Base-by-base conservation (phyloP, 345 rosid genomes). In the Tarenaya hassleriana region DNA sequence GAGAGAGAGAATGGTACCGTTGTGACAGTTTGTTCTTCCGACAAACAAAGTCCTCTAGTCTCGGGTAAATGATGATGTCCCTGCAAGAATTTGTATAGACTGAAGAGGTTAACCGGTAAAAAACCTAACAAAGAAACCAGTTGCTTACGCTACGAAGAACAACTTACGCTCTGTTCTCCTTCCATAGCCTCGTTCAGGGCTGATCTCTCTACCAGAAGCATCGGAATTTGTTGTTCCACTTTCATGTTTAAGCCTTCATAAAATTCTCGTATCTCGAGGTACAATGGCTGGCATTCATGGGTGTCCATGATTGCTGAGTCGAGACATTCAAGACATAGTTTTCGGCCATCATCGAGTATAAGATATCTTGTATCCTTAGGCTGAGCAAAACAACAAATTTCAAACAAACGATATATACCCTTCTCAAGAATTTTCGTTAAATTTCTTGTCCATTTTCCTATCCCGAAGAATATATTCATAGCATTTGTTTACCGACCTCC, bases 31-130 rank as follows among this genome's bases (percentile, higher is more conserved):
- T 88, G 97, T 52, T 88, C 98, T 75, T 92, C 94, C 0, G 97
- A 92, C 72, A 92, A 69, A 77, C 98, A 92, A 24, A 92, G 97
- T 62, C 98, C 98, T 74, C 98, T 83, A 0, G 98, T 92, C 71
- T 92, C 98, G 14, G 98, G 85, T 56, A 92, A 68, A 74, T 88
- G 98, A 75, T 81, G 97, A 66, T 92, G 88, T 50, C 95, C 98
- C 98, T 88, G 61, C 17, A 47, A 20, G 40, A 39, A 2, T 33
- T 27, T 29, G 39, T 10, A 60, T 24, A 7, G 7, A 52, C 32
- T 8, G 10, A 37, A 18, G 41, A 32, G 34, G 52, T 42, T 10
- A 42, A 37, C 9, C n/a, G n/a, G n/a, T n/a, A n/a, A n/a, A n/a
- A n/a, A n/a, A n/a, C n/a, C n/a, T n/a, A n/a, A n/a, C n/a, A n/a